A percentile compares a stretch with the other conserved stretches of the same genome.
Evolutionary conservation across 2,329 filamentous ascomycete genomes (phyloP).

Genomic region (Fusarium algeriense): DNA sequence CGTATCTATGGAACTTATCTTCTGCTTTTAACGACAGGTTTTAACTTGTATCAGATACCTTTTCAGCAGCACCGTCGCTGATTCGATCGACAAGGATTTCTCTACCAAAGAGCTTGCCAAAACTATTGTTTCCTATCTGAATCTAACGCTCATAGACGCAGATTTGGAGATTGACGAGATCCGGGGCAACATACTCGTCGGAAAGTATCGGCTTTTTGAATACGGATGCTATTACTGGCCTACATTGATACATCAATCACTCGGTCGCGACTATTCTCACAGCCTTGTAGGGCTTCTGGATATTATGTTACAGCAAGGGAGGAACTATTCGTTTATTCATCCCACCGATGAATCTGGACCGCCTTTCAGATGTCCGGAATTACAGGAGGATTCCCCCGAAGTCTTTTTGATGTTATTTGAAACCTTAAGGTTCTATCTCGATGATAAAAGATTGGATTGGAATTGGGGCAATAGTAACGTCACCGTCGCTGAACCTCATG

Average conservation of each 20-base stretch:
- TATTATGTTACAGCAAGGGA: neutral
- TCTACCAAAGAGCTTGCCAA: neutral
- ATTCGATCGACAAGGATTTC: neutral
- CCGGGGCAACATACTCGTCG: neutral
- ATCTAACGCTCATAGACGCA: neutral
- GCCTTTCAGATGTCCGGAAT: neutral
- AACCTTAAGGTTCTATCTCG: neutral
- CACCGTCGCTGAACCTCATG: neutral
- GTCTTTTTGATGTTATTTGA: neutral
- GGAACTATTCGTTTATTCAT: neutral
- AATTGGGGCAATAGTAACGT: neutral
- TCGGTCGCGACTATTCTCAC: neutral
- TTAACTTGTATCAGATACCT: neutral
- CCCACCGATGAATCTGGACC: neutral
- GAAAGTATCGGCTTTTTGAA: neutral
- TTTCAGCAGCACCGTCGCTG: neutral
- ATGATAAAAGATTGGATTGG: neutral
- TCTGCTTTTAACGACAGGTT: neutral
- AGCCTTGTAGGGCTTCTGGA: neutral
- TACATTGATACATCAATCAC: neutral
- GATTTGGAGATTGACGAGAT: neutral
- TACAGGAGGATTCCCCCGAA: neutral
- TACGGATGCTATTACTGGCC: neutral
- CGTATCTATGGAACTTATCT: neutral
- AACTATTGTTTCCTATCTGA: neutral